phyloP scores from a whole-genome alignment of 306 rosid genomes.

The Cucumis hystrix region DNA sequence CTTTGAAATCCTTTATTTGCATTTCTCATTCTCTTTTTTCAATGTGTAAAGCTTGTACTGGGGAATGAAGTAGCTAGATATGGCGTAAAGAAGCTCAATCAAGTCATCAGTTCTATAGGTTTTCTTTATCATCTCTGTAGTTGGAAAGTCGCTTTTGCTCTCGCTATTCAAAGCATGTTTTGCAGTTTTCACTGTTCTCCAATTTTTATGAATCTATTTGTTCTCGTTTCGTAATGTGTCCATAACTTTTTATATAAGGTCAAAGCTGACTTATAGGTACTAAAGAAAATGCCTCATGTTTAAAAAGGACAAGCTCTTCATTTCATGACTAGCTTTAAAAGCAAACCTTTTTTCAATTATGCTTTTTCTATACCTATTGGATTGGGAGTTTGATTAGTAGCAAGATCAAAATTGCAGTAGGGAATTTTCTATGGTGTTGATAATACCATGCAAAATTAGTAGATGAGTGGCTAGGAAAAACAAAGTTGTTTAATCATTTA shows the following conservation, averaged over 20 bases:
- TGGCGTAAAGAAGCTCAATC: background rate
- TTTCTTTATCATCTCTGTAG: background rate
- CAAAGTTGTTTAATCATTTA: conserved; percentile 18
- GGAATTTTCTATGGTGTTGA: background rate
- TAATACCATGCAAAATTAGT: background rate
- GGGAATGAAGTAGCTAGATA: background rate
- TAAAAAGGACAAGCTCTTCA: background rate
- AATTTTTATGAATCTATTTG: background rate
- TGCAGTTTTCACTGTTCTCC: background rate
- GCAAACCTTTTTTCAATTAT: background rate
- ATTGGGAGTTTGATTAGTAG: background rate
- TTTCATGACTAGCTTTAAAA: background rate
- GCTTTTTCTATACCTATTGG: background rate
- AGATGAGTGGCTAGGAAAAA: conserved; percentile 23
- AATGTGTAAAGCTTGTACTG: background rate
- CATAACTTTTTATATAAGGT: background rate
- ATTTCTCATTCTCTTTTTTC: background rate
- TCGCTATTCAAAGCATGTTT: background rate
- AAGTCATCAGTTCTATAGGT: background rate
- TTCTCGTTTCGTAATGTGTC: background rate
- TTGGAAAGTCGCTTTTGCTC: background rate
- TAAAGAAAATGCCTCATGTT: background rate
- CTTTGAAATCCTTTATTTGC: background rate
- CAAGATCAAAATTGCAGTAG: background rate
- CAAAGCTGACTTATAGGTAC: background rate